phyloP scores from a whole-genome alignment of 495 filamentous ascomycete genomes.

The Daldinia caldariorum region DNA sequence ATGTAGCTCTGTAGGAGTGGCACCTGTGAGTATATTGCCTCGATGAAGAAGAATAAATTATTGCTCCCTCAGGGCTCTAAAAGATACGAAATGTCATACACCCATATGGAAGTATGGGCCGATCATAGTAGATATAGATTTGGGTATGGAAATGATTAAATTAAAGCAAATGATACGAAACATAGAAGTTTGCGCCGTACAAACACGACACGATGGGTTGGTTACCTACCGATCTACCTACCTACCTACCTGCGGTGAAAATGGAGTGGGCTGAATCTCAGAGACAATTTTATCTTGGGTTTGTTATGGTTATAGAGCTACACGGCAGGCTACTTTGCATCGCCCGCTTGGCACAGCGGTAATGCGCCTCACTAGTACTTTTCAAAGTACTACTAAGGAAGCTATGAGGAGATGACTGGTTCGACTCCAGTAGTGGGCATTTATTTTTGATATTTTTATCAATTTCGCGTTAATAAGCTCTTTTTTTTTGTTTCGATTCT shows the following conservation, averaged over 20 bases:
- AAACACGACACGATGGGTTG: too few relatives aligned
- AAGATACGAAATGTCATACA: background rate
- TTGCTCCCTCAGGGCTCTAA: background rate
- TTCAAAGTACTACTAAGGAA: constrained; percentile 8
- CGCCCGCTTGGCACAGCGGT: constrained; percentile 34
- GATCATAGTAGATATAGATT: background rate
- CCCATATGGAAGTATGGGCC: background rate
- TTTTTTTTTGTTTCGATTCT: background rate
- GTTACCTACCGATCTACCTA: too few relatives aligned
- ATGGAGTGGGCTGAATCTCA: background rate
- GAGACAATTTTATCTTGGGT: too few relatives aligned
- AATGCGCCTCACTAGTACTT: constrained; percentile 36
- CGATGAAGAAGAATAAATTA: background rate
- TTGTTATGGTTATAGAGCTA: background rate
- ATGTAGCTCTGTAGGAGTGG: background rate
- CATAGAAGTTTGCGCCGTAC: background rate
- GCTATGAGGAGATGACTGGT: constrained; percentile 37
- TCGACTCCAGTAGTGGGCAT: constrained; percentile 36
- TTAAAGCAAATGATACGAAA: background rate
- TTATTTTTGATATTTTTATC: background rate
- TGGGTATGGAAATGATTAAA: background rate
- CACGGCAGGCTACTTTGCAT: background rate
- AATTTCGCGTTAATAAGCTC: background rate
- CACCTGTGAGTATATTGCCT: background rate
- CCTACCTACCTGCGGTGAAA: background rate